Evolutionary conservation across 768 basidiomycete genomes (phyloP), one percentile per base, ranked within the genome.

Genomic region (Termitomyces sp.): DNA sequence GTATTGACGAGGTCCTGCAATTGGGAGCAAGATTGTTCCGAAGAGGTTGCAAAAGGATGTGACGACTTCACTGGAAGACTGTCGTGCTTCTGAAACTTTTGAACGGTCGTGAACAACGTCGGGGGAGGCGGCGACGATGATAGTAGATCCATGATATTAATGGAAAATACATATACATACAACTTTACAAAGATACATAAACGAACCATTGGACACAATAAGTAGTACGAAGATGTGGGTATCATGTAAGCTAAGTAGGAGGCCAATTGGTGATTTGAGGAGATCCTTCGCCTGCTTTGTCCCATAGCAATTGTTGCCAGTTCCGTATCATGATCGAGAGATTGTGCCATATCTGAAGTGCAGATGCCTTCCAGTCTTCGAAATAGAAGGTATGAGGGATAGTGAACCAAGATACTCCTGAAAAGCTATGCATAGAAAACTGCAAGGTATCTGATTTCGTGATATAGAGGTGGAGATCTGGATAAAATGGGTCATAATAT

Each of bases 401-500:
- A 57, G 77, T 73, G 49, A 69, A 60, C 54, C 68, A 66, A 60
- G 68, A 67, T 33, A 70, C 60, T 68, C 50, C 58, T n/a, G 60
- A 49, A n/a, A 63, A 58, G 45, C 74, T 73, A 67, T 67, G 69
- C 62, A 66, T 68, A 66, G 72, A 69, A 65, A 67, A 72, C 60
- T 67, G 75, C 54, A 69, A 68, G 59, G 73, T 72, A 70, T 79
- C 74, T 34, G 77, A 78, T 63, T 75, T 77, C 57, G 72, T 75
- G 58, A 69, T 68, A 72, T 76, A 81, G 46, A 86, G 71, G 68
- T 88, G 81, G 55, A 90, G 78, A 66, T 90, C 86, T 16, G 87
- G 85, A 68, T 88, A 82, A 72, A 89, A 84, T 58, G 90, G 86
- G 68, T 93, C 89, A 65, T 87, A 90, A 64, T 90, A 91, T 59